Conservation (phyloP, 805 yeast species). For the Scheffersomyces ergatensis region DNA sequence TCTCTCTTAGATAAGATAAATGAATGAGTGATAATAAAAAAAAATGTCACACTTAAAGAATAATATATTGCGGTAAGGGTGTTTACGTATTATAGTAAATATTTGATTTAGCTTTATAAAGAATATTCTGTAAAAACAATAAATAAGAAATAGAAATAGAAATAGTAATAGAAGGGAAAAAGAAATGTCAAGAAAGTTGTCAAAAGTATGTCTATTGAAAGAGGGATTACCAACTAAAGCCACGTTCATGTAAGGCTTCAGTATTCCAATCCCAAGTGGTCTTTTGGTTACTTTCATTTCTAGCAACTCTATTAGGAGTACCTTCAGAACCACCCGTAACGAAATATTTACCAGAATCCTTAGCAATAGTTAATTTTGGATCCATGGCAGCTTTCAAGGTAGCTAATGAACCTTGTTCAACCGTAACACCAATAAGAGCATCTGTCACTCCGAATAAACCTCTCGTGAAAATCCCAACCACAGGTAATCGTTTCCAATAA, state of each 20-base stretch:
- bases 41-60: no score
- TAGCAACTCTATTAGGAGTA: conserved; percentile 21
- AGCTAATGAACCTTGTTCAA: conserved; percentile 34
- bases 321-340: conserved; percentile 29
- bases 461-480: conserved; percentile 18
- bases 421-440: conserved; percentile 21
- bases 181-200: no score
- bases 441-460: conserved; percentile 12
- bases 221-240: conserved; percentile 11
- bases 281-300: conserved; percentile 16
- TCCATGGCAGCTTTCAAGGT: conserved; percentile 34
- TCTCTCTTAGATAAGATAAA: no score
- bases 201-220: no score
- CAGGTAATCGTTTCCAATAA: conserved; percentile 22
- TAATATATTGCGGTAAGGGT: no score
- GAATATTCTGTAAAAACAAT: no score
- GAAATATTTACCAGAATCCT: conserved; percentile 28
- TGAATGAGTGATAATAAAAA: no score
- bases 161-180: no score
- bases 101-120: no score
- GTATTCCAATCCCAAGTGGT: conserved; percentile 29
- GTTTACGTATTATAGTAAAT: no score
- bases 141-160: no score
- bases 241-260: conserved; percentile 16
- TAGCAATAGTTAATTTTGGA: conserved; percentile 13